A percentile compares a stretch with the other conserved stretches of the same genome.
These are phyloP conservation scores for Linum usitatissimum DNA, from an alignment of 345 rosid species.

Conservation along the genomic window DNA sequence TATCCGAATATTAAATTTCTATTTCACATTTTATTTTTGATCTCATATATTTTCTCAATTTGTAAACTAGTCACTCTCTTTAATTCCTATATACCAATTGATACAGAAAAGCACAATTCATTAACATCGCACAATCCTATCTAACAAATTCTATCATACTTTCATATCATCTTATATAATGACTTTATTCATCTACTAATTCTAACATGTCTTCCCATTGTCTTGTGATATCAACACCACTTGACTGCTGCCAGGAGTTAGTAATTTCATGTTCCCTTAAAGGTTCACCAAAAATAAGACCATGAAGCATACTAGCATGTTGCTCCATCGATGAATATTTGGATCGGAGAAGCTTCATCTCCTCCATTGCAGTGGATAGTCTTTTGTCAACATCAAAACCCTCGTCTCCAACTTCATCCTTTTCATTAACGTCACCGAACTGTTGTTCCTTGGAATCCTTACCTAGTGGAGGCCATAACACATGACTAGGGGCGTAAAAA, in stretches of 20 bases:
- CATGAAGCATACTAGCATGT: constrained; percentile 73
- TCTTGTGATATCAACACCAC: constrained; percentile 45
- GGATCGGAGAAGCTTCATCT: constrained; percentile 51
- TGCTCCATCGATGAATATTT: constrained; percentile 57
- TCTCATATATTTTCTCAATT: no score
- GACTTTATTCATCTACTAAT: constrained; percentile 57
- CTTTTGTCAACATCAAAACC: constrained; percentile 29
- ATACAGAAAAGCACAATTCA: no score
- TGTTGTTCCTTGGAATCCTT: constrained; percentile 34
- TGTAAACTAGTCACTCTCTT: no score
- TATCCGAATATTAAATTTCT: no score
- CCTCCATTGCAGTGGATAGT: constrained; percentile 48
- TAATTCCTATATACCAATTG: no score
- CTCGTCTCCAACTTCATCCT: constrained; percentile 18
- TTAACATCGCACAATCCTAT: no score
- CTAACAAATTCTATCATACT: no score
- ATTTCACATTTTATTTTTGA: no score
- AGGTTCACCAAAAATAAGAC: constrained; percentile 69
- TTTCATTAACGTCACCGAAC: not conserved
- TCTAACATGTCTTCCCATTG: constrained; percentile 86
- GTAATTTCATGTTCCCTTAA: constrained; percentile 66
- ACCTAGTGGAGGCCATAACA: constrained; percentile 50
- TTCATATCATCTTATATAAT: no score
- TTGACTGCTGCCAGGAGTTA: constrained; percentile 31
- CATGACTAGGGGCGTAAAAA: constrained; percentile 35